Conservation (phyloP, 371 early-diverging fungal genomes). For the Synchytrium microbalum region DNA sequence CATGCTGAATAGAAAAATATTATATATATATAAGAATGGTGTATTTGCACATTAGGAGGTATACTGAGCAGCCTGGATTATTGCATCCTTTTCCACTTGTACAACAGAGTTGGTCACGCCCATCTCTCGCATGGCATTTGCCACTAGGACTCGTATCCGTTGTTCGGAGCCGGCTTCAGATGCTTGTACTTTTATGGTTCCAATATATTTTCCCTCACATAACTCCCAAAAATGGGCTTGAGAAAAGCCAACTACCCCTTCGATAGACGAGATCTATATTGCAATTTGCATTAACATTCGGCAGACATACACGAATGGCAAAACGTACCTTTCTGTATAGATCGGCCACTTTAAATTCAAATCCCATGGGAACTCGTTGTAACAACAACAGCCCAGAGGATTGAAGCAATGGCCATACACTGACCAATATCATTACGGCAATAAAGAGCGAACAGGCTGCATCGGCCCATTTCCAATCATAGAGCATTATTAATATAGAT, state of each 20-base stretch:
- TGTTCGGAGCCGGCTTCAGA: slow-evolving; percentile 17
- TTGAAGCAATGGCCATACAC: slow-evolving; percentile 76
- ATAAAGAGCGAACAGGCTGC: slow-evolving; percentile 92
- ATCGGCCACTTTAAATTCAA: slow-evolving; percentile 14
- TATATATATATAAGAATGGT: too few species aligned
- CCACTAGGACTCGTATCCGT: slow-evolving; percentile 19
- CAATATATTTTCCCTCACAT: slow-evolving; percentile 23
- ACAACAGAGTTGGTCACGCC: slow-evolving; percentile 29
- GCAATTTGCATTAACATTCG: neutral
- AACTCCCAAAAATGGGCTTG: slow-evolving; percentile 40
- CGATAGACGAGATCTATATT: slow-evolving; percentile 18
- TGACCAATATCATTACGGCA: slow-evolving; percentile 73
- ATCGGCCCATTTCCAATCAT: slow-evolving; percentile 88
- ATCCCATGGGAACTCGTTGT: slow-evolving; percentile 25
- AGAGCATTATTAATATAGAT: slow-evolving; percentile 76
- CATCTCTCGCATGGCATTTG: slow-evolving; percentile 20
- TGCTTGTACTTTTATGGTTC: slow-evolving; percentile 31
- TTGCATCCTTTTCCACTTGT: slow-evolving; percentile 32
- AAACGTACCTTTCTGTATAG: slow-evolving; percentile 16
- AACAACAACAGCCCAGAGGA: slow-evolving; percentile 45
- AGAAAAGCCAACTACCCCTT: slow-evolving; percentile 30
- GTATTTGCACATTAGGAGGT: too few species aligned
- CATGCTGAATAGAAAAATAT: too few species aligned
- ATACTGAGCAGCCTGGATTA: too few species aligned
- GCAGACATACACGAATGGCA: neutral